Evolutionary conservation across 345 rosid species (phyloP).

Genomic region (Gossypium ekmanianum): DNA sequence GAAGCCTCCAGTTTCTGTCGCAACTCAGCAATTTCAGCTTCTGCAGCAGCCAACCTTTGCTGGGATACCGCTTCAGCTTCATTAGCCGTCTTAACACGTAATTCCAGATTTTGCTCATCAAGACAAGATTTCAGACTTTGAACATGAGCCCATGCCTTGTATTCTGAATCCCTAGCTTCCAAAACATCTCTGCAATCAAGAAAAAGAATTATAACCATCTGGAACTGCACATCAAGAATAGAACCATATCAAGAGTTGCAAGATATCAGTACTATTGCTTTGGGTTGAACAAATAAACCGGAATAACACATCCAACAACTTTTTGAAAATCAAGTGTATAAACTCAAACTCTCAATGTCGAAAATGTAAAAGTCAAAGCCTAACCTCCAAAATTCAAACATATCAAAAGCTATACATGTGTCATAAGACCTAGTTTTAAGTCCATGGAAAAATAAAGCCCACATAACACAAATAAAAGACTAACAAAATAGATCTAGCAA

Average conservation of each 20-base stretch:
- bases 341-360: not conserved
- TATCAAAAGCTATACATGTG: not conserved
- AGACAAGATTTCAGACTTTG: conserved; percentile 70
- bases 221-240: conserved; percentile 2
- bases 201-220: conserved; percentile 1
- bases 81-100: conserved; percentile 87
- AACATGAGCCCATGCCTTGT: conserved; percentile 78
- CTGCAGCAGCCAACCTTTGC: conserved; percentile 91
- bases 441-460: not conserved
- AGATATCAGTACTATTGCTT: not conserved
- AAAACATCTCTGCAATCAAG: conserved; percentile 52
- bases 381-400: not conserved
- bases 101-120: conserved; percentile 85
- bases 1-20: conserved; percentile 78
- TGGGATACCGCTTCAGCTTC: conserved; percentile 97
- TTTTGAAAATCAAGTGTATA: not conserved
- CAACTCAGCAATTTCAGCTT: conserved; percentile 95
- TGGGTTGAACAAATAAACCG: not conserved
- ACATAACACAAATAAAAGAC: not conserved
- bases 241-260: not conserved
- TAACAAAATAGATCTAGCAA: not conserved
- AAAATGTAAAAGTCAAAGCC: not conserved
- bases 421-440: not conserved
- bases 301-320: not conserved
- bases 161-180: conserved; percentile 72